A percentile compares a stretch with the other conserved stretches of the same genome.
phyloP scores from a whole-genome alignment of 495 filamentous ascomycete species.

The Cenococcum geophilum region DNA sequence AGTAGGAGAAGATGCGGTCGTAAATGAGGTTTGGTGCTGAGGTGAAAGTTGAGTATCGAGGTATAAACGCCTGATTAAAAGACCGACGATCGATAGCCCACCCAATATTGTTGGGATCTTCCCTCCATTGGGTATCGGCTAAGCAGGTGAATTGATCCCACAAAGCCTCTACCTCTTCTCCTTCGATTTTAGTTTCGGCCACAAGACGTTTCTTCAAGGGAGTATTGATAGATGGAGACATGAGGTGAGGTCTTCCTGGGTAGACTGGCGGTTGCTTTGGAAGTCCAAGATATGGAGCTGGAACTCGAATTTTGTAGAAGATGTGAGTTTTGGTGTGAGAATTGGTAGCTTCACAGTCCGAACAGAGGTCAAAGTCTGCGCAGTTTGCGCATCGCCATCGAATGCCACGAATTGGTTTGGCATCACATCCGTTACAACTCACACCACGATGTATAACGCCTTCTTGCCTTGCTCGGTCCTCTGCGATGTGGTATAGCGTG shows the following conservation, averaged over 20 bases:
- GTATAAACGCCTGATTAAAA: constrained; percentile 85
- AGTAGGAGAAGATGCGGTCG: constrained; percentile 94
- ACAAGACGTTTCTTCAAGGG: constrained; percentile 58
- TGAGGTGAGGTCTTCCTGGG: constrained; percentile 71
- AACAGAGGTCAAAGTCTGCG: constrained; percentile 65
- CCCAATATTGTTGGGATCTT: constrained; percentile 68
- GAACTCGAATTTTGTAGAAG: constrained; percentile 86
- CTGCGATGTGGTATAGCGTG: constrained; percentile 46
- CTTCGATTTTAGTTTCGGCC: constrained; percentile 69
- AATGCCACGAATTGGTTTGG: constrained; percentile 82
- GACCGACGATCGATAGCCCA: constrained; percentile 85
- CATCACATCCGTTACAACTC: constrained; percentile 79
- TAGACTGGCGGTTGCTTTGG: constrained; percentile 47
- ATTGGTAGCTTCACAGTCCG: constrained; percentile 42
- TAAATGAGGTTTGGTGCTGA: constrained; percentile 83
- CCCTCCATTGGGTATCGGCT: constrained; percentile 76
- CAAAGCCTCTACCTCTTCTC: constrained; percentile 78
- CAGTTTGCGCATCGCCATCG: constrained; percentile 91
- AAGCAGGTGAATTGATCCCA: constrained; percentile 96
- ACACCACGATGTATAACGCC: constrained; percentile 94
- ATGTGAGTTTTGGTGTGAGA: constrained; percentile 91
- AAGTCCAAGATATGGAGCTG: constrained; percentile 56
- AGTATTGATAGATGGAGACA: constrained; percentile 58
- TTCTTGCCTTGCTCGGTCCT: constrained; percentile 69
- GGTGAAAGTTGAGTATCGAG: constrained; percentile 66